These are phyloP conservation scores for Aspergillus ustus DNA, from an alignment of 2,329 filamentous ascomycete species.

Conservation along the genomic window DNA sequence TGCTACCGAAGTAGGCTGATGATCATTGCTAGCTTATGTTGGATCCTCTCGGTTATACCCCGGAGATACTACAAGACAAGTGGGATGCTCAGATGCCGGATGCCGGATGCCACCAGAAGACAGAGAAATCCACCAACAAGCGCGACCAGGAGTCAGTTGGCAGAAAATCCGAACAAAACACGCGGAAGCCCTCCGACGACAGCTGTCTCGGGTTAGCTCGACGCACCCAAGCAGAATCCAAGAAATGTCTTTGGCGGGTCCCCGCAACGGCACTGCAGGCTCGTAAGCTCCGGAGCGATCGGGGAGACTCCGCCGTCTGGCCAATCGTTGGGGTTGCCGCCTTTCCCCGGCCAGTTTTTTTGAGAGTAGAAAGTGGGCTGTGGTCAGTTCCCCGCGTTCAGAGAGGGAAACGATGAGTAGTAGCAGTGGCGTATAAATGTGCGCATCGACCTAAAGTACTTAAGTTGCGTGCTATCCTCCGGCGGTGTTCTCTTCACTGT, in stretches of 20 bases:
- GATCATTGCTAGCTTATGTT: too few species aligned
- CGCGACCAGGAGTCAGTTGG: not conserved
- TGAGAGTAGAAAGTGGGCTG: not conserved
- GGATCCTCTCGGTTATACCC: not conserved
- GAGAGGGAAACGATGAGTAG: not conserved
- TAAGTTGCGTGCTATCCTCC: not conserved
- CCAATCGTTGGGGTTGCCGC: not conserved
- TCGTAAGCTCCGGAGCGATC: not conserved
- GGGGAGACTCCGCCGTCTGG: not conserved
- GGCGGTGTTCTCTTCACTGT: not conserved
- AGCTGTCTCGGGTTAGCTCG: not conserved
- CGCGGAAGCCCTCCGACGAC: constrained; percentile 1
- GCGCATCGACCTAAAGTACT: not conserved
- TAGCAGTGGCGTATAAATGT: not conserved
- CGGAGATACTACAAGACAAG: not conserved
- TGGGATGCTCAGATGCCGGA: not conserved
- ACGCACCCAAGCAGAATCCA: not conserved
- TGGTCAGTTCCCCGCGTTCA: not conserved
- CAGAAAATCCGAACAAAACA: not conserved
- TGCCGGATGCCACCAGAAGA: not conserved
- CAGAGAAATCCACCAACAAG: not conserved
- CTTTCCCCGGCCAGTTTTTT: not conserved
- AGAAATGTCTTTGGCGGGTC: not conserved
- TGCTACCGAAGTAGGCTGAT: too few species aligned
- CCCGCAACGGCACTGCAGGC: not conserved